Evolutionary conservation across 1,284 basidiomycete species (phyloP), one percentile per base, ranked within the genome.

Genomic region (Ganoderma resinaceum): DNA sequence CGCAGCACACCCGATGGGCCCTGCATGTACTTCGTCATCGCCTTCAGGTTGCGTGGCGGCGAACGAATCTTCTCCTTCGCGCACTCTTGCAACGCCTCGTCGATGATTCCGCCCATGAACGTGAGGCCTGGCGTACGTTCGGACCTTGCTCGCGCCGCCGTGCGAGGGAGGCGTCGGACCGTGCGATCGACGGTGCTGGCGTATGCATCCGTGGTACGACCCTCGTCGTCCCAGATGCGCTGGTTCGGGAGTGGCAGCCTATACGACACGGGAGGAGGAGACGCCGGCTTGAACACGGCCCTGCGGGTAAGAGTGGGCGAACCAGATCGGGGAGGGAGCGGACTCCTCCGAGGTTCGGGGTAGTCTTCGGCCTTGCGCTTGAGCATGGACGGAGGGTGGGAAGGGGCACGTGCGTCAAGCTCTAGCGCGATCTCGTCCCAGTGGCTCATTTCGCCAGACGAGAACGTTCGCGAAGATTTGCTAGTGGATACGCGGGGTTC

Each of bases 61-160:
- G 37, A 35, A 20, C 46, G 26, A 20, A 57, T 67, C 58, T 55
- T 61, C n/a, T 65, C 69, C 31, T 61, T 60, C 20, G 66, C 71
- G 14, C 63, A 69, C 9, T 68, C 67, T 46, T 40, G 46, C 40
- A 72, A 18, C 18, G 60, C 49, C 52, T 61, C 61, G 57, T 70
- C 67, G 14, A 59, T 37, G 37, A 65, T 7, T 5, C 29, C 65
- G 6, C 55, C 66, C 40, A 68, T 43, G 6, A 31, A 20, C 26
- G 55, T 66, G 20, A 31, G 52, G 20, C 43, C 29, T 6, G 60
- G 46, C 0, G 61, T 65, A 2, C 66, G 33, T 11, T n/a, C 42
- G 58, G 68, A 69, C 37, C 49, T 40, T 46, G 62, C 23, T 1
- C 46, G 35, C 9, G 57, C 31, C n/a, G 59, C 61, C 12, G 58